Evolutionary conservation across 352 stramenopile species (phyloP), one percentile per base, ranked within the genome.

Genomic region (Globisporangium nagaii): DNA sequence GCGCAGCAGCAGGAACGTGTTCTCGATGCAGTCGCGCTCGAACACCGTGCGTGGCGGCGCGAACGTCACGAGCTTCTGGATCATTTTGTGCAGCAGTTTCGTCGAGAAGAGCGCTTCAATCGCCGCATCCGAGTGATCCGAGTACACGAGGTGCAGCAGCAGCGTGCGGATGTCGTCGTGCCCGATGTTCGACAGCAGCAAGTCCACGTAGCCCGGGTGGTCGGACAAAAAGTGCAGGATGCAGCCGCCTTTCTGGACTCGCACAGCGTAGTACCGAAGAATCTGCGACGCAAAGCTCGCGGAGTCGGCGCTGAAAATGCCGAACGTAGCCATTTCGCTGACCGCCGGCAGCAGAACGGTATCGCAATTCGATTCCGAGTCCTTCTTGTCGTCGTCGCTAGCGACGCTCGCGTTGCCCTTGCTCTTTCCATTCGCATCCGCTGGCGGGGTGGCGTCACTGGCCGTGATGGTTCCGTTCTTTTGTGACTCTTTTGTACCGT

Each of bases 201-300:
- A 69, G 43, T 90, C 77, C 20, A 92, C 80, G 24, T 71, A 73
- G 4, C 59, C 64, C 6, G 71, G 70, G 31, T 87, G 75, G 3
- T 75, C 45, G 1, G 75, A 60, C 27, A 94, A 64, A 44, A 83
- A 91, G 31, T 86, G 70, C 32, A 92, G 63, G 44, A 94, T 86
- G 52, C 84, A 94, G 19, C 68, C 71, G 13, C 81, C 84, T 41
- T 90, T 90, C 45, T 91, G 74, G 9, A 77, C 79, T 27, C 82
- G 73, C 46, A 92, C 79, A 2, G 83, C 81, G 53, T 89, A 90
- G 47, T 94, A 91, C 20, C 77, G 79, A 20, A 94, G 54, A 19
- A 94, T 78, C 56, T 94, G 82, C 47, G 79, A 86, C 22, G 78
- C 76, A 51, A 90, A 90, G 53, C 82, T 90, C 53, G 82, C 82